A percentile compares a stretch with the other conserved stretches of the same genome.
Evolutionary conservation across 2,329 filamentous ascomycete genomes (phyloP).

Genomic region (Aspergillus ochraceus): DNA sequence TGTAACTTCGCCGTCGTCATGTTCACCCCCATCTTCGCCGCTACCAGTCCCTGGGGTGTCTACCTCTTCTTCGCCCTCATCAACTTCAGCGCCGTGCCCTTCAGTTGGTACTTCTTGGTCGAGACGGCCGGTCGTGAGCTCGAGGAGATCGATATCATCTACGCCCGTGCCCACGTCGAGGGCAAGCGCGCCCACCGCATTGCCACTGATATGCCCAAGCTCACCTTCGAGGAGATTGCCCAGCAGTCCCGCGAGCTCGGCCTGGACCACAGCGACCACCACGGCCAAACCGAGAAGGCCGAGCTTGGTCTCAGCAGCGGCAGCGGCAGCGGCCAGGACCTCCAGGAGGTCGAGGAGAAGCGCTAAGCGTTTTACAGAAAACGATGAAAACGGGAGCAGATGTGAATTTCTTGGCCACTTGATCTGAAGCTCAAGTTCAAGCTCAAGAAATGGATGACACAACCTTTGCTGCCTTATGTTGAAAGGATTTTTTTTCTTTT

Average conservation of each 20-base stretch:
- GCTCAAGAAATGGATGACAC: not conserved
- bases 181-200: slow-evolving; percentile 31
- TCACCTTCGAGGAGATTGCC: slow-evolving; percentile 26
- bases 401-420: no score
- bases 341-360: slow-evolving; percentile 8
- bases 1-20: slow-evolving; percentile 56
- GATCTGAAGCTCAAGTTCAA: no score
- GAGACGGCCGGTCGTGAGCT: slow-evolving; percentile 46
- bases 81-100: slow-evolving; percentile 45
- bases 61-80: slow-evolving; percentile 44
- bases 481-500: not conserved
- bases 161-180: slow-evolving; percentile 40
- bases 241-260: slow-evolving; percentile 26
- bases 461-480: not conserved
- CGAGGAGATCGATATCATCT: slow-evolving; percentile 44
- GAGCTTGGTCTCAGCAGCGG: slow-evolving; percentile 22
- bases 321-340: slow-evolving; percentile 16
- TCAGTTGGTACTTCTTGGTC: slow-evolving; percentile 54
- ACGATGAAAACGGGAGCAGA: no score
- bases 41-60: slow-evolving; percentile 35
- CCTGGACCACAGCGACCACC: slow-evolving; percentile 15
- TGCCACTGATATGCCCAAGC: slow-evolving; percentile 31
- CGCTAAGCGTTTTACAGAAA: not conserved
- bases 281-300: slow-evolving; percentile 17
- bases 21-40: slow-evolving; percentile 43